Evolutionary conservation across 345 rosid genomes (phyloP).

Genomic region (Conringia planisiliqua): DNA sequence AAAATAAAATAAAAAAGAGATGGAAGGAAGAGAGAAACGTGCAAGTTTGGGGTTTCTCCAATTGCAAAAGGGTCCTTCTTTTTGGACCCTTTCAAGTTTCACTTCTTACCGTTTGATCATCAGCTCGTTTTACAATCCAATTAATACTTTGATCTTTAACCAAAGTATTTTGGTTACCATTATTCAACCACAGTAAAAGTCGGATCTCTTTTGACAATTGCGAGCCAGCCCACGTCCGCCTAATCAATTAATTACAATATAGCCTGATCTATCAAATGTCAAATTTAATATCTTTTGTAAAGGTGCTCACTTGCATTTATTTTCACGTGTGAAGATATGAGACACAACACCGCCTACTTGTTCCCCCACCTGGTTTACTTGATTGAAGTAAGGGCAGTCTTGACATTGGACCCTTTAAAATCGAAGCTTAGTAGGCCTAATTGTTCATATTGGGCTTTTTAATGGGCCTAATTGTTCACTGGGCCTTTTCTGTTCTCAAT

Average conservation of each 20-base stretch:
- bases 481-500: not conserved
- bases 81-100: slow-evolving; percentile 13
- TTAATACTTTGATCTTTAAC: not conserved
- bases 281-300: not conserved
- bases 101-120: slow-evolving; percentile 15
- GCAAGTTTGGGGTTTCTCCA: slow-evolving; percentile 31
- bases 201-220: slow-evolving; percentile 17
- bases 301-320: slow-evolving; percentile 12
- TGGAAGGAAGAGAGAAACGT: slow-evolving; percentile 23
- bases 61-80: slow-evolving; percentile 2
- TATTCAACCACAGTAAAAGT: slow-evolving; percentile 20
- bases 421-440: not conserved
- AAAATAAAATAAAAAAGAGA: not conserved
- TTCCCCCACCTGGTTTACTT: slow-evolving; percentile 3
- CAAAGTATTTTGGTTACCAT: not conserved
- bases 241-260: not conserved
- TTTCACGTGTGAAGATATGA: slow-evolving; percentile 12
- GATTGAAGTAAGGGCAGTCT: not conserved
- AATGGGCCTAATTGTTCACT: too few relatives aligned
- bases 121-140: not conserved
- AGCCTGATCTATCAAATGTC: slow-evolving; percentile 5
- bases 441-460: not conserved
- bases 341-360: slow-evolving; percentile 27
- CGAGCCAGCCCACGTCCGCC: slow-evolving; percentile 11
- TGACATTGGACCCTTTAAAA: not conserved